phyloP scores from a whole-genome alignment of 768 basidiomycete species.

The Chiua virens region DNA sequence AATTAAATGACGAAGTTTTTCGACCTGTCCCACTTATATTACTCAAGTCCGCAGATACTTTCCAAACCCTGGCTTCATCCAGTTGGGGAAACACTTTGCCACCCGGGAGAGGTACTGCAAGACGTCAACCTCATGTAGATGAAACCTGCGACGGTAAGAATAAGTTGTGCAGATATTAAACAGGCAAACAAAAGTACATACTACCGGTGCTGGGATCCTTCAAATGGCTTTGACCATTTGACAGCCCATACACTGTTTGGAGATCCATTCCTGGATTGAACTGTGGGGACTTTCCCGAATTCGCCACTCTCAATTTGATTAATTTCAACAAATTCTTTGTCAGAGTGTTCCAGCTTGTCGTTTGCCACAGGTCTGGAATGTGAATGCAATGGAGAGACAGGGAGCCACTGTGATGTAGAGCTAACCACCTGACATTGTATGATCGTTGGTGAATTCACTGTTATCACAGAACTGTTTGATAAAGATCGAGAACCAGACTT shows the following conservation, averaged over 20 bases:
- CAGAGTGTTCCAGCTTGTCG: conserved; percentile 66
- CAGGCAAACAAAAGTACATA: conserved; percentile 26
- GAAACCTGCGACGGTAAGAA: conserved; percentile 48
- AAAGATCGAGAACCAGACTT: conserved; percentile 59
- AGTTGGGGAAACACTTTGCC: conserved; percentile 75
- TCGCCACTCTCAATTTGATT: conserved; percentile 88
- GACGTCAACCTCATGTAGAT: conserved; percentile 91
- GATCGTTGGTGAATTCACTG: conserved; percentile 48
- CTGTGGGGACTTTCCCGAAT: conserved; percentile 92
- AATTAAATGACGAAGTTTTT: too few relatives aligned
- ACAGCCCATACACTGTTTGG: conserved; percentile 70
- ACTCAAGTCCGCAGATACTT: conserved; percentile 87
- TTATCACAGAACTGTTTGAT: conserved; percentile 49
- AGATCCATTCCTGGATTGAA: conserved; percentile 60
- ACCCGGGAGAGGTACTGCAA: conserved; percentile 69
- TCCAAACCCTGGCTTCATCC: conserved; percentile 95
- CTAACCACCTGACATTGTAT: conserved; percentile 34
- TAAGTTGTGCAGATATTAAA: conserved; percentile 16
- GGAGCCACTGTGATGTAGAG: conserved; percentile 22
- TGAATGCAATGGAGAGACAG: conserved; percentile 21
- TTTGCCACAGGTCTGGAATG: conserved; percentile 38
- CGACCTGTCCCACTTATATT: conserved; percentile 57
- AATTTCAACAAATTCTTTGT: conserved; percentile 76
- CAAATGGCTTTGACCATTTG: conserved; percentile 92
- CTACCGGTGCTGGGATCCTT: conserved; percentile 90